phyloP scores from a whole-genome alignment of 495 filamentous ascomycete species.

The Penicillium taxi region DNA sequence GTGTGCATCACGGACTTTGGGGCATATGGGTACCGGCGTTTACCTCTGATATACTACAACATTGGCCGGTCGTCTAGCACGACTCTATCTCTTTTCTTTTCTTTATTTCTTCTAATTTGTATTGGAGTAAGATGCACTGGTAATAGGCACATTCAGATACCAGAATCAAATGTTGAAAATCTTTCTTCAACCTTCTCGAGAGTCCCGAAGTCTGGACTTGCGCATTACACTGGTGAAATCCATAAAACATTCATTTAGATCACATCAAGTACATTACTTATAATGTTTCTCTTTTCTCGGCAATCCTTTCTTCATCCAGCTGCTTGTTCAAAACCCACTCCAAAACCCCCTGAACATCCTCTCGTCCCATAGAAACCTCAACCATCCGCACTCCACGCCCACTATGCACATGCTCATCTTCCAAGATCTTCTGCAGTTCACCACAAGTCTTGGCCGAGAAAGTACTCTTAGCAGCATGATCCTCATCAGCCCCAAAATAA shows the following conservation, averaged over 20 bases:
- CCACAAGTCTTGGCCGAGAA: slow-evolving; percentile 28
- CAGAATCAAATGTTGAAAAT: neutral
- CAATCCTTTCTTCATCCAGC: slow-evolving; percentile 18
- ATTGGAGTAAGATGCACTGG: slow-evolving; percentile 11
- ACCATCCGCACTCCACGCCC: slow-evolving; percentile 37
- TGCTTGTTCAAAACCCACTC: slow-evolving; percentile 21
- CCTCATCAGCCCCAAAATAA: slow-evolving; percentile 37
- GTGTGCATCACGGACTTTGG: slow-evolving; percentile 21
- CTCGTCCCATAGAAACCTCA: slow-evolving; percentile 39
- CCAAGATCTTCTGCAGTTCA: slow-evolving; percentile 29
- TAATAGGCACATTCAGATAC: slow-evolving; percentile 16
- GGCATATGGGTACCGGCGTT: slow-evolving; percentile 24
- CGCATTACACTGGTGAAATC: too few relatives aligned
- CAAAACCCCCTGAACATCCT: slow-evolving; percentile 32
- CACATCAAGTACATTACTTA: too few relatives aligned
- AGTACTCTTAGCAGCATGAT: slow-evolving; percentile 17
- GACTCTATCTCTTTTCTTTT: slow-evolving; percentile 1
- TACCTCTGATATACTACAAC: slow-evolving; percentile 7
- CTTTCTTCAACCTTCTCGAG: too few relatives aligned
- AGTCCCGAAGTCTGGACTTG: too few relatives aligned
- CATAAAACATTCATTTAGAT: too few relatives aligned
- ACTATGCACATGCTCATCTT: slow-evolving; percentile 22
- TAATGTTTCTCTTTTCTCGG: too few relatives aligned
- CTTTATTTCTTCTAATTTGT: slow-evolving; percentile 8
- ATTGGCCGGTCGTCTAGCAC: slow-evolving; percentile 6